Percentiles rank a stretch among this genome's conserved stretches.
Evolutionary conservation across 257 asterid species (phyloP).

Genomic region (Sherardia arvensis): DNA sequence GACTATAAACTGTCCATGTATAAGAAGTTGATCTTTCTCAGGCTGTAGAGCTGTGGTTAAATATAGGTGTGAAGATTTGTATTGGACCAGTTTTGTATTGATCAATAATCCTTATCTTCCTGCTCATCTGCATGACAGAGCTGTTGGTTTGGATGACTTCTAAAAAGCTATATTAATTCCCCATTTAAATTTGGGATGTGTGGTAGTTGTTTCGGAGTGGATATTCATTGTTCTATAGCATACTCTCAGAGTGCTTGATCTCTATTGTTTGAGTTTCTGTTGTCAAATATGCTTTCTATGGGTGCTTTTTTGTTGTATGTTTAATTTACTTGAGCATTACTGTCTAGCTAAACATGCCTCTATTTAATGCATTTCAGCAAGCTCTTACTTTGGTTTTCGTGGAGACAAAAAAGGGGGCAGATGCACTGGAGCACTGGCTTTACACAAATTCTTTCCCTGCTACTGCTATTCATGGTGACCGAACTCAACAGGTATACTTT

Average conservation of each 20-base stretch:
- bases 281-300: too few relatives aligned
- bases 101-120: background rate
- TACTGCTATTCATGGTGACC: slow-evolving; percentile 86
- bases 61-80: background rate
- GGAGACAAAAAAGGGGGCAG: slow-evolving; percentile 97
- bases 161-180: background rate
- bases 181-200: background rate
- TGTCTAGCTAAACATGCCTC: slow-evolving; percentile 7
- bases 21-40: background rate
- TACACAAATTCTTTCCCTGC: slow-evolving; percentile 79
- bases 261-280: too few relatives aligned
- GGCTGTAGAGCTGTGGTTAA: background rate
- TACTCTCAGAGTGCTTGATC: too few relatives aligned
- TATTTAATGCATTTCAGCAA: slow-evolving; percentile 50
- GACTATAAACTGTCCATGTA: background rate
- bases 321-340: background rate
- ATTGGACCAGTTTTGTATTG: background rate
- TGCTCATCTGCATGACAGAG: background rate
- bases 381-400: slow-evolving; percentile 82
- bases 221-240: too few relatives aligned
- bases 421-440: slow-evolving; percentile 91
- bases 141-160: background rate
- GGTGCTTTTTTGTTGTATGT: too few relatives aligned
- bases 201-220: background rate
- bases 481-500: slow-evolving; percentile 75